These are phyloP conservation scores for Tilletia caries DNA, from an alignment of 1,284 basidiomycete genomes.

Conservation along the genomic window DNA sequence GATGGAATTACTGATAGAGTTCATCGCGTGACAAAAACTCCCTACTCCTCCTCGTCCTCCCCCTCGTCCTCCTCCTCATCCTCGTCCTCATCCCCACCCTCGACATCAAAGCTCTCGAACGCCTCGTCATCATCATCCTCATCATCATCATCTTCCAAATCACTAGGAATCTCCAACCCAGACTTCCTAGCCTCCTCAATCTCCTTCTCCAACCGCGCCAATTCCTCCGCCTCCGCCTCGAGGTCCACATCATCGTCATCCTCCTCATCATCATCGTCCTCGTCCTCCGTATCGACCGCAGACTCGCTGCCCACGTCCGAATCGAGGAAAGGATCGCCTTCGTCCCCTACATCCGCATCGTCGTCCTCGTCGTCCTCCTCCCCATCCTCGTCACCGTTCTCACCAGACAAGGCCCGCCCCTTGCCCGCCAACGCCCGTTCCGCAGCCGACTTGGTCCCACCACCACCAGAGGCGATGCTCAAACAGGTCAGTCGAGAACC, in stretches of 20 bases:
- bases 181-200: conserved; percentile 31
- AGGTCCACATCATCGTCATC: conserved; percentile 22
- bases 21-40: no score
- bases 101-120: conserved; percentile 9
- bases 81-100: conserved; percentile 13
- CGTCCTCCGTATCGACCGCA: conserved; percentile 22
- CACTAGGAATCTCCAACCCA: conserved; percentile 19
- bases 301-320: conserved; percentile 13
- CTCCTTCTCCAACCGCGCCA: conserved; percentile 30
- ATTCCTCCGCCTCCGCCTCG: conserved; percentile 32
- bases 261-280: conserved; percentile 27
- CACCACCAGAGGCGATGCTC: conserved; percentile 37
- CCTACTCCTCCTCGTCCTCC: not conserved
- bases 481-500: conserved; percentile 48
- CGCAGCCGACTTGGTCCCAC: not conserved
- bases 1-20: no score
- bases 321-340: conserved; percentile 13
- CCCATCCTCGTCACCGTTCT: conserved; percentile 19
- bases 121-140: not conserved
- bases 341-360: not conserved
- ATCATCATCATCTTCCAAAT: not conserved
- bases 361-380: conserved; percentile 17
- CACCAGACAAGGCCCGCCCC: conserved; percentile 4
- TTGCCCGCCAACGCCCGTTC: conserved; percentile 11
- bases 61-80: conserved; percentile 4